Evolutionary conservation across 176 grass and related monocot genomes (phyloP).

Genomic region (Tuctoria greenei): DNA sequence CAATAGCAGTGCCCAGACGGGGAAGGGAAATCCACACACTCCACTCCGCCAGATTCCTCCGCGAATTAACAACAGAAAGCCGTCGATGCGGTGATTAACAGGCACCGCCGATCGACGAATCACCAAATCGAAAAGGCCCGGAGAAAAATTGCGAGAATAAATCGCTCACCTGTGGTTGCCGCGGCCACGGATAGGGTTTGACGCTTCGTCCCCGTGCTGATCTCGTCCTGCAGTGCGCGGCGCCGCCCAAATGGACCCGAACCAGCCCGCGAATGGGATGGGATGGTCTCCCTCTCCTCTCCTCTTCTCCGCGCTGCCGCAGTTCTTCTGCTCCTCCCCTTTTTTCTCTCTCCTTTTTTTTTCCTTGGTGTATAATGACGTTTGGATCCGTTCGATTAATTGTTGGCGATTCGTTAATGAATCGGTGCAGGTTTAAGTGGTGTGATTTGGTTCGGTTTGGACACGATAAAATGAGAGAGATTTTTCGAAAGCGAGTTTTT

Average conservation of each 20-base stretch:
- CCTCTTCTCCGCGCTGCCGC: not conserved
- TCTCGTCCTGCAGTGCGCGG: conserved; percentile 14
- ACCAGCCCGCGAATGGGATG: conserved; percentile 18
- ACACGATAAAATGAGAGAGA: not conserved
- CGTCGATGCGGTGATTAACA: not conserved
- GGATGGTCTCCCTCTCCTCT: not conserved
- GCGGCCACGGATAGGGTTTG: not conserved
- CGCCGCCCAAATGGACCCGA: conserved; percentile 49
- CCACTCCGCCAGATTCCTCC: conserved; percentile 7
- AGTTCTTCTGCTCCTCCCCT: not conserved
- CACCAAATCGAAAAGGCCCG: not conserved
- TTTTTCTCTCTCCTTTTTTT: not conserved
- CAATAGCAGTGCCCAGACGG: not conserved
- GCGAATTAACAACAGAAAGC: not conserved
- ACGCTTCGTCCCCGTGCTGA: conserved; percentile 16
- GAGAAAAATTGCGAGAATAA: not conserved
- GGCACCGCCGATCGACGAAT: conserved; percentile 1
- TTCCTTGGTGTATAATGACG: conserved; percentile 9
- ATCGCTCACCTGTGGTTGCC: conserved; percentile 33
- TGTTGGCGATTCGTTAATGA: conserved; percentile 35
- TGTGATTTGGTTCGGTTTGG: conserved; percentile 25
- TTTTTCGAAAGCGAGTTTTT: conserved; percentile 37
- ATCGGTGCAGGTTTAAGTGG: conserved; percentile 34
- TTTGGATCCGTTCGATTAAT: conserved; percentile 35
- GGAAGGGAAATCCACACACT: not conserved